Evolutionary conservation across 139 green algal species (phyloP), one percentile per base, ranked within the genome.

Genomic region (Auxenochlorella protothecoides): DNA sequence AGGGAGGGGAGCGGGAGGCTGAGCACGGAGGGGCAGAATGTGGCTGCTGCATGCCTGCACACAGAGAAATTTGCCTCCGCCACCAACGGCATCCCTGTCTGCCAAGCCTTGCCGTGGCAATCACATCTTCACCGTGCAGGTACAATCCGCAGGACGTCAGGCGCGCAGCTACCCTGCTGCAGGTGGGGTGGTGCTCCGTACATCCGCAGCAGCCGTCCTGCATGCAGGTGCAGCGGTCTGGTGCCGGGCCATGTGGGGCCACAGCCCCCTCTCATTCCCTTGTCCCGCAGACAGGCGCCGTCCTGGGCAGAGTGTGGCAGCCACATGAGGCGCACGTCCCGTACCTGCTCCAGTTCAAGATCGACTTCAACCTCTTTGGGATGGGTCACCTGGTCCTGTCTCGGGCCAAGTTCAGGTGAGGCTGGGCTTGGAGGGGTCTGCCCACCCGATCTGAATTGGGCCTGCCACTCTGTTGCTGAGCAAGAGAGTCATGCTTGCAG

Each of bases 321-420:
- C 87, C 91, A 0, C 88, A 96, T 74, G 93, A 98, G 76, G 78
- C 87, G 2, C 93, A 98, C 82, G 76, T 98, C 11, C 93, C 93
- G 44, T 98, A 89, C 79, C 76, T 97, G 68, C 86, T 98, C 70
- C 93, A 98, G 75, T 73, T 98, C 72, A 97, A 96, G 86, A 86
- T 96, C 11, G 92, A 97, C 77, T 89, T 91, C 80, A 97, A 97
- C 76, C 80, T 97, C 70, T 78, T 85, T 12, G 92, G 92, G 60
- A 97, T 97, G 92, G 87, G 81, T 14, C 81, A 80, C 64, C 14
- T 96, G 6, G 73, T 76, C 9, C 78, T 97, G 6, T 27, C 57
- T 8, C 68, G 71, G 51, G 86, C 85, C 12, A 16, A 44, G 4
- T 83, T 83, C 74, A 76, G 79, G 73, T 66, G 56, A n/a, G 70